phyloP scores from a whole-genome alignment of 495 filamentous ascomycete species.

The Lindgomyces ingoldianus region DNA sequence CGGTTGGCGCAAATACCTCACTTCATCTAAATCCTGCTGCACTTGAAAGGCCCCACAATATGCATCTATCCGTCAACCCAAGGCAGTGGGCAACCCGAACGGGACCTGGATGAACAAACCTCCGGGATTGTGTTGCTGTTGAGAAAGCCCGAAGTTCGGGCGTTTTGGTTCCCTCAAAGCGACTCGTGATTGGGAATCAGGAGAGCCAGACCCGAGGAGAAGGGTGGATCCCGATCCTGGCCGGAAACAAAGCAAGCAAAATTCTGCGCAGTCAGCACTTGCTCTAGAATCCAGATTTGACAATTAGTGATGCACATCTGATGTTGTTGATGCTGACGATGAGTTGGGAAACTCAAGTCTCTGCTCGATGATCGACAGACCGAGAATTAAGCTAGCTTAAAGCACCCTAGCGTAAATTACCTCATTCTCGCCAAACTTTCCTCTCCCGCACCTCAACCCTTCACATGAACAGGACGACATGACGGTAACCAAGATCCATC shows the following conservation, averaged over 20 bases:
- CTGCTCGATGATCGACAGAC: neutral
- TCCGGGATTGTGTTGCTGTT: neutral
- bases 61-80: neutral
- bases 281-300: too few species aligned
- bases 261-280: too few species aligned
- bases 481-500: neutral
- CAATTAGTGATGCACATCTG: too few species aligned
- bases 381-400: too few species aligned
- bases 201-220: neutral
- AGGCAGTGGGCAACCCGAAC: neutral
- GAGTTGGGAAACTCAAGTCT: too few species aligned
- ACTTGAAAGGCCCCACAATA: neutral
- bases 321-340: neutral
- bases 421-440: too few species aligned
- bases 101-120: neutral
- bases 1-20: neutral
- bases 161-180: neutral
- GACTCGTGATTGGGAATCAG: neutral
- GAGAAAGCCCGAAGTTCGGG: neutral
- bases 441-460: neutral
- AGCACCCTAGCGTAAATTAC: too few species aligned
- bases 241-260: neutral
- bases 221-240: neutral
- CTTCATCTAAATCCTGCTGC: neutral
- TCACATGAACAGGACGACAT: neutral